phyloP scores from a whole-genome alignment of 306 rosid species.

The Vigna trinervia region DNA sequence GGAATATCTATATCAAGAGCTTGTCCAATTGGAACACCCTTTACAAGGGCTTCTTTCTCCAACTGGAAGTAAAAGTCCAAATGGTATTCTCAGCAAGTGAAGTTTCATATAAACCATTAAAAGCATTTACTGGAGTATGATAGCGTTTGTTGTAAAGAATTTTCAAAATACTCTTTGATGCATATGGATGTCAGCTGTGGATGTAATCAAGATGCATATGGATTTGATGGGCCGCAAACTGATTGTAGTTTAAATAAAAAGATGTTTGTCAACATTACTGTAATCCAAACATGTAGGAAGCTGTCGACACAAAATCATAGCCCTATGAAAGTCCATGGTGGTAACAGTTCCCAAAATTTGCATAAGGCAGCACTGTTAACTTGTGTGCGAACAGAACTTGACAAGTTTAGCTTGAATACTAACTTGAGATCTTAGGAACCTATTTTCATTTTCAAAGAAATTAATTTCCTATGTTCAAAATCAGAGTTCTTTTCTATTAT shows the following conservation, averaged over 20 bases:
- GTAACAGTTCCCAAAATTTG: slow-evolving; percentile 33
- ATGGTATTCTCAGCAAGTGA: slow-evolving; percentile 39
- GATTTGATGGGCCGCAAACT: slow-evolving; percentile 38
- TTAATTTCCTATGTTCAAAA: not conserved
- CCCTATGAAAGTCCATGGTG: slow-evolving; percentile 13
- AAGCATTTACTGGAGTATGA: slow-evolving; percentile 24
- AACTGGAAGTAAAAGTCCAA: slow-evolving; percentile 60
- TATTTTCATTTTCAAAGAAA: slow-evolving; percentile 16
- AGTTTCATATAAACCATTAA: slow-evolving; percentile 22
- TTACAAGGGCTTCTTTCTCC: slow-evolving; percentile 88
- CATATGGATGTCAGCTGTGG: slow-evolving; percentile 35
- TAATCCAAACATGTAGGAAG: slow-evolving; percentile 28
- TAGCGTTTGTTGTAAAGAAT: slow-evolving; percentile 18
- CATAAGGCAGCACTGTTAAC: slow-evolving; percentile 24
- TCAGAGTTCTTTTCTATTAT: not conserved
- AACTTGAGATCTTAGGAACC: slow-evolving; percentile 10
- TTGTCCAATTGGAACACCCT: slow-evolving; percentile 77
- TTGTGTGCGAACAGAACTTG: slow-evolving; percentile 4
- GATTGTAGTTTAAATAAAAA: not conserved
- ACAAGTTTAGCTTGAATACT: slow-evolving; percentile 1
- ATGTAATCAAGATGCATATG: slow-evolving; percentile 40
- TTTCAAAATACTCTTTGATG: slow-evolving; percentile 36
- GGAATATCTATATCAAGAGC: slow-evolving; percentile 89
- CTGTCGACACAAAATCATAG: slow-evolving; percentile 34
- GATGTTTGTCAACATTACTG: too few species aligned